Percentiles rank a stretch among this genome's conserved stretches.
Evolutionary conservation across 164 flowering plant genomes (phyloP).

Genomic region (Umbilicus rupestris): DNA sequence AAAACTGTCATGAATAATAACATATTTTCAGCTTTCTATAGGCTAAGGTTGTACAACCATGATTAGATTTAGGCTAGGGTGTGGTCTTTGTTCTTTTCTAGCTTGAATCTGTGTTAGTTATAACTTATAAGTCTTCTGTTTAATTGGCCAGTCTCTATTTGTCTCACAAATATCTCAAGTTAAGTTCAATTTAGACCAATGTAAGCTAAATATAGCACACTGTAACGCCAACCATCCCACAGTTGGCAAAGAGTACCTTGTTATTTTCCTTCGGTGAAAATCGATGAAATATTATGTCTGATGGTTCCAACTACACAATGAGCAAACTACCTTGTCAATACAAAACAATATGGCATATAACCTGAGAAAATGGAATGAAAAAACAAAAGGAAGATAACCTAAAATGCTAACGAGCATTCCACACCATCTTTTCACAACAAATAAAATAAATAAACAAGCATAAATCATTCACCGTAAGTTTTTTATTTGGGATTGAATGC

Average conservation of each 20-base stretch:
- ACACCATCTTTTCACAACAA: background rate
- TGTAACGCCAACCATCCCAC: background rate
- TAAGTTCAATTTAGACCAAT: background rate
- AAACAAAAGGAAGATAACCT: background rate
- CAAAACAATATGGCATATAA: background rate
- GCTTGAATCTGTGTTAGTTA: too few relatives aligned
- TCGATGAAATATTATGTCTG: conserved; percentile 30
- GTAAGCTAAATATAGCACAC: background rate
- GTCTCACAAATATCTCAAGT: conserved; percentile 1
- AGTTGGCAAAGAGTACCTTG: conserved; percentile 31
- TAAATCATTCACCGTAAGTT: background rate
- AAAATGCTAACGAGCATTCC: background rate
- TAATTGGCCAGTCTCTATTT: background rate
- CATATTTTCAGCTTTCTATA: background rate
- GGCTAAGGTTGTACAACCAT: too few relatives aligned
- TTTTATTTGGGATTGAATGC: background rate
- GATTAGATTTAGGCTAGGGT: too few relatives aligned
- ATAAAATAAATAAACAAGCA: background rate
- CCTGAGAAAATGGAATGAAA: background rate
- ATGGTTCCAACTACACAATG: conserved; percentile 56
- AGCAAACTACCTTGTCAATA: background rate
- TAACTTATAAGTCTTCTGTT: too few relatives aligned
- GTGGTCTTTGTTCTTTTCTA: too few relatives aligned
- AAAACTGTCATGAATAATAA: background rate
- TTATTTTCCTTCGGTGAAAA: conserved; percentile 25